These are phyloP conservation scores for Pseudogymnoascus pannorum DNA, from an alignment of 2,329 filamentous ascomycete genomes.

Conservation along the genomic window DNA sequence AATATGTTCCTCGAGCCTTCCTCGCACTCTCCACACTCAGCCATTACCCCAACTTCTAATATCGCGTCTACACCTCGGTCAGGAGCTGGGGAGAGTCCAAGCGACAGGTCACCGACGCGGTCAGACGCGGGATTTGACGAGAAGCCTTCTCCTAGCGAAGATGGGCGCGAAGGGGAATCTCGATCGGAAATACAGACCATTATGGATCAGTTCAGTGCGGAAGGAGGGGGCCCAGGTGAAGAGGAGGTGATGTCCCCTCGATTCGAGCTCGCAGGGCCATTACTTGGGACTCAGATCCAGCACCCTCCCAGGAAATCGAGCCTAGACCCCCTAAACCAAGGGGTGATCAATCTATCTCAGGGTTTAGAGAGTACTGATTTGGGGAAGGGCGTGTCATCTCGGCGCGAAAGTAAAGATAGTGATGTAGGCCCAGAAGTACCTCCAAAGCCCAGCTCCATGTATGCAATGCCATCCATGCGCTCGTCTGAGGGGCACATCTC, in stretches of 20 bases:
- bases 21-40: constrained; percentile 36
- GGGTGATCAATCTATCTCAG: constrained; percentile 18
- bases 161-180: constrained; percentile 61
- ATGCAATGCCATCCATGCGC: constrained; percentile 23
- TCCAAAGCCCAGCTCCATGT: constrained; percentile 32
- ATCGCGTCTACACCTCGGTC: constrained; percentile 27
- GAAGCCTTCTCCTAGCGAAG: constrained; percentile 49
- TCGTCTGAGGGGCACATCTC: constrained; percentile 38
- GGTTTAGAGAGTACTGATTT: constrained; percentile 22
- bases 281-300: constrained; percentile 56
- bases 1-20: constrained; percentile 41
- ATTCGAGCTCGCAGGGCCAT: constrained; percentile 72
- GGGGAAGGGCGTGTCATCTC: neutral
- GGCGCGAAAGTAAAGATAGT: constrained; percentile 21
- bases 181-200: constrained; percentile 90
- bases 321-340: constrained; percentile 57
- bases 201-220: constrained; percentile 89
- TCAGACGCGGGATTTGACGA: constrained; percentile 52
- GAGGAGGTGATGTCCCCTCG: constrained; percentile 91
- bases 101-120: constrained; percentile 42
- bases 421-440: constrained; percentile 33
- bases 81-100: constrained; percentile 32
- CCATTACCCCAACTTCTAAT: constrained; percentile 31
- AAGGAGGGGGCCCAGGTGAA: constrained; percentile 60
- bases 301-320: constrained; percentile 84